Conservation (phyloP, 148 eudicot species). For the Camellia sinensis region DNA sequence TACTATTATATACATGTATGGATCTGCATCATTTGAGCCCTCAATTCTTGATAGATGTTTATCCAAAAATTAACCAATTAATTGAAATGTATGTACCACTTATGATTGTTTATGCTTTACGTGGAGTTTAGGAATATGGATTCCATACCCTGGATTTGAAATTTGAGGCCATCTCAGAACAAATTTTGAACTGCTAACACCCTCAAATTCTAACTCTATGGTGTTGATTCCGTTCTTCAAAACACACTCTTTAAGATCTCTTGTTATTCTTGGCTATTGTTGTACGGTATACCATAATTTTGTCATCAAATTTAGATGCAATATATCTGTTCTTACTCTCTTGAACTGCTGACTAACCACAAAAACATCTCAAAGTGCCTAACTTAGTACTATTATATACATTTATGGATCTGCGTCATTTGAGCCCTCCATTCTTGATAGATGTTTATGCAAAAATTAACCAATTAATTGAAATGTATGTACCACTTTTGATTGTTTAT, state of each 20-base stretch:
- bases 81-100: not conserved
- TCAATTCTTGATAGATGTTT: not conserved
- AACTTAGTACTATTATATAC: not conserved
- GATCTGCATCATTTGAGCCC: not conserved
- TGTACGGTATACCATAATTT: not conserved
- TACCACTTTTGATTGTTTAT: not conserved
- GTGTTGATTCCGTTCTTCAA: not conserved
- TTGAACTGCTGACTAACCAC: not conserved
- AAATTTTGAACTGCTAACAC: not conserved
- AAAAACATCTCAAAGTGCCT: not conserved
- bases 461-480: not conserved
- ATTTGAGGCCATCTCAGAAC: not conserved
- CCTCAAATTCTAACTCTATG: not conserved
- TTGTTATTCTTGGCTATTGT: not conserved
- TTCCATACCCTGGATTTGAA: not conserved
- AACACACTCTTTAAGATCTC: not conserved
- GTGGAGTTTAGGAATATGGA: not conserved
- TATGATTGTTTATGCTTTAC: not conserved
- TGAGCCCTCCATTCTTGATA: not conserved
- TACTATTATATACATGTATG: not conserved
- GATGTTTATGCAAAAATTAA: not conserved
- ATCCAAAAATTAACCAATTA: not conserved
- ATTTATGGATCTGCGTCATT: not conserved
- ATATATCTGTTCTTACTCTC: conserved; percentile 1
- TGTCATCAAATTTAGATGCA: conserved; percentile 3